These are phyloP conservation scores for Podila verticillata DNA, from an alignment of 192 early-diverging fungal species.

Conservation along the genomic window DNA sequence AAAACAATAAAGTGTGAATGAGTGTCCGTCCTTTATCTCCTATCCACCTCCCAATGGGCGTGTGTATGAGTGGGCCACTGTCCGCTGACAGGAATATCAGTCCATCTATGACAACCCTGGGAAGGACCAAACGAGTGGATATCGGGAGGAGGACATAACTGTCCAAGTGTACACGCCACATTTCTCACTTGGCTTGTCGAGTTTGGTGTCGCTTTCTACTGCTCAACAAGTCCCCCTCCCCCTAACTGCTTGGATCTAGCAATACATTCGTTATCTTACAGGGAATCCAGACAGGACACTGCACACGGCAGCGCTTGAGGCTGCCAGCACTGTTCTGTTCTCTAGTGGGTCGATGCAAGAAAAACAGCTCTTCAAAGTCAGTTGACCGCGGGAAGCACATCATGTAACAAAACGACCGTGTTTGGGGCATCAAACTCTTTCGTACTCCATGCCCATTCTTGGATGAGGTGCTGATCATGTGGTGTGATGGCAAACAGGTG, in stretches of 20 bases:
- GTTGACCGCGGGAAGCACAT: neutral
- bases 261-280: conserved; percentile 24
- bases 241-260: no score
- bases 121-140: no score
- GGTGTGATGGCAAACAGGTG: conserved; percentile 46
- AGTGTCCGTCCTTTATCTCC: no score
- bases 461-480: conserved; percentile 17
- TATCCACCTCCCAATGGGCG: no score
- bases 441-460: conserved; percentile 51
- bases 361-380: neutral
- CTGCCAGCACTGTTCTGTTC: conserved; percentile 73
- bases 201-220: no score
- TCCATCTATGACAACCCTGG: no score
- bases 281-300: conserved; percentile 79
- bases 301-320: conserved; percentile 73
- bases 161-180: no score
- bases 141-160: no score
- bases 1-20: neutral
- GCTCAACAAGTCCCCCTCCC: no score
- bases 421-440: neutral
- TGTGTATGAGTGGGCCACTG: no score
- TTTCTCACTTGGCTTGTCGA: no score
- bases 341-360: conserved; percentile 32
- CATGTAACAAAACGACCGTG: neutral
- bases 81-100: no score